Percentiles rank a stretch among this genome's conserved stretches.
phyloP scores from a whole-genome alignment of 352 stramenopile species.

The Plasmopara halstedii region DNA sequence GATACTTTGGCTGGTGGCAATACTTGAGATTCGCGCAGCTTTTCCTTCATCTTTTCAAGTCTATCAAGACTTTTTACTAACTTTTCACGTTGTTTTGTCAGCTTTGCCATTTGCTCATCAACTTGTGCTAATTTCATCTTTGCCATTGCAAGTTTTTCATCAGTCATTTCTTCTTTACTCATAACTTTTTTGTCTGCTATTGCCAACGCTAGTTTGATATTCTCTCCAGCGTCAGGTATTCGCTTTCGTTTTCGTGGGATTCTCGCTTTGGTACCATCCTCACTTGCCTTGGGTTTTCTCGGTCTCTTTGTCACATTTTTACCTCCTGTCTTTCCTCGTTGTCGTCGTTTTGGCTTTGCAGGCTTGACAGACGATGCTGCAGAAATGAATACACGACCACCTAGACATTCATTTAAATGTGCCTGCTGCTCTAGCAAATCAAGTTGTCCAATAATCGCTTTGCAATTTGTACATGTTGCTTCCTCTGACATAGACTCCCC shows the following conservation, averaged over 20 bases:
- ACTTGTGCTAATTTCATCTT: conserved; percentile 39
- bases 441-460: conserved; percentile 20
- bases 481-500: conserved; percentile 6
- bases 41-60: conserved; percentile 41
- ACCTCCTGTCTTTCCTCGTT: conserved; percentile 16
- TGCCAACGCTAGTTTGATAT: conserved; percentile 32
- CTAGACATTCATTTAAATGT: conserved; percentile 29
- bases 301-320: conserved; percentile 9
- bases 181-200: conserved; percentile 24
- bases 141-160: conserved; percentile 35
- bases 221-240: conserved; percentile 1
- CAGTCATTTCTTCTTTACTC: conserved; percentile 31
- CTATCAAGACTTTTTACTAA: conserved; percentile 41
- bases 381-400: conserved; percentile 9
- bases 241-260: conserved; percentile 26
- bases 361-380: not conserved
- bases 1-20: conserved; percentile 22
- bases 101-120: conserved; percentile 36
- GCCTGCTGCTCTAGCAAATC: conserved; percentile 31
- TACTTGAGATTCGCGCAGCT: conserved; percentile 36
- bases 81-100: conserved; percentile 31
- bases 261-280: conserved; percentile 15
- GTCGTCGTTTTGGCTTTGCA: conserved; percentile 10
- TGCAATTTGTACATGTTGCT: conserved; percentile 22
- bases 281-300: conserved; percentile 9